Percentiles rank a stretch among this genome's conserved stretches.
Conservation (phyloP, 441 rosid species). For the Adansonia grandidieri region DNA sequence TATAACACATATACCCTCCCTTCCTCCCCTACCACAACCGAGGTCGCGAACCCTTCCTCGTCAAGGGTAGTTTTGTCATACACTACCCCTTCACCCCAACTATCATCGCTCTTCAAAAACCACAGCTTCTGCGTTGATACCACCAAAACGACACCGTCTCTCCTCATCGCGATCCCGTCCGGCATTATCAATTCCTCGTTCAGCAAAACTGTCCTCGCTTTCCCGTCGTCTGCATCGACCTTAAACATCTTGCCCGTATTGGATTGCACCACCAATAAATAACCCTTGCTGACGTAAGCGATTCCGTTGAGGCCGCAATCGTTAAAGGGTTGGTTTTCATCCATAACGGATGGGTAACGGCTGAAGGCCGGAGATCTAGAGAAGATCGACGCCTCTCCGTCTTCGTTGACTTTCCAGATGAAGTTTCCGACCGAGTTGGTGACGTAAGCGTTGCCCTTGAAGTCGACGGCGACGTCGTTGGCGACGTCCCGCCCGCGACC, state of each 20-base stretch:
- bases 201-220: constrained; percentile 59
- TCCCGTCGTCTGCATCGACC: constrained; percentile 74
- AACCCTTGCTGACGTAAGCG: constrained; percentile 75
- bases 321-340: constrained; percentile 40
- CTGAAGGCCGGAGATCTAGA: constrained; percentile 60
- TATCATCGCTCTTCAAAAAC: constrained; percentile 71
- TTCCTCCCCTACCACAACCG: constrained; percentile 61
- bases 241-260: constrained; percentile 89
- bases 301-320: constrained; percentile 73
- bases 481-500: constrained; percentile 47
- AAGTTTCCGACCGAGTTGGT: constrained; percentile 70
- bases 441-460: constrained; percentile 77
- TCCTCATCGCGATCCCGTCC: constrained; percentile 62
- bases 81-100: constrained; percentile 79
- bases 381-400: constrained; percentile 68
- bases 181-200: constrained; percentile 51
- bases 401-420: constrained; percentile 73
- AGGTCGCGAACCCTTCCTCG: constrained; percentile 55
- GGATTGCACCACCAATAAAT: constrained; percentile 73
- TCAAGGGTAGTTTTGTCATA: constrained; percentile 72
- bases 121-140: constrained; percentile 62
- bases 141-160: constrained; percentile 72
- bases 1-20: constrained; percentile 76
- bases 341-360: constrained; percentile 40
- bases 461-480: constrained; percentile 78